These are phyloP conservation scores for Talaromyces sp. DNA, from an alignment of 2,329 filamentous ascomycete species.

Conservation along the genomic window DNA sequence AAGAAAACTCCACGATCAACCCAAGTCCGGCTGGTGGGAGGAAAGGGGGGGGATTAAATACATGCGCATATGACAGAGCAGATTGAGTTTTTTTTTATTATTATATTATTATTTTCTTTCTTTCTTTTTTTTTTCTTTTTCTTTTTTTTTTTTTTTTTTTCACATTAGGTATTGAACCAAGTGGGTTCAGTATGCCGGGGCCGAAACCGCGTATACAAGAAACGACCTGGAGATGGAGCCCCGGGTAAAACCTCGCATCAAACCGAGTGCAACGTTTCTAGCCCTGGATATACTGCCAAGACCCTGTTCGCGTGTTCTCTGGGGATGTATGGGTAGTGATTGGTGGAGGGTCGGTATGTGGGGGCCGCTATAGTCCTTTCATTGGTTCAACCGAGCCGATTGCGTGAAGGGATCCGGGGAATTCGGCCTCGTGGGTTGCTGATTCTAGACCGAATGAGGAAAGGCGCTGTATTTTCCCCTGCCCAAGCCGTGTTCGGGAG, in stretches of 20 bases:
- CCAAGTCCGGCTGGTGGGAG: background rate
- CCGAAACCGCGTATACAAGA: background rate
- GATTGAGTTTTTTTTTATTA: background rate
- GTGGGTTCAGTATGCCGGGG: conserved; percentile 1
- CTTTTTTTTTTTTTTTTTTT: background rate
- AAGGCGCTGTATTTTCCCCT: conserved; percentile 6
- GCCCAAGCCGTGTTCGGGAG: conserved; percentile 16
- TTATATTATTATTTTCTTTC: background rate
- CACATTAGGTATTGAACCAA: background rate
- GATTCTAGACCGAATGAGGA: conserved; percentile 7
- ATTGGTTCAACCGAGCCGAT: conserved; percentile 16
- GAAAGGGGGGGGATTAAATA: conserved; percentile 6
- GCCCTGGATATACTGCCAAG: conserved; percentile 12
- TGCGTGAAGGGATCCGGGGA: conserved; percentile 21
- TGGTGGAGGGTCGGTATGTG: background rate
- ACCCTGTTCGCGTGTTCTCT: conserved; percentile 18
- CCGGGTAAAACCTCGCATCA: conserved; percentile 6
- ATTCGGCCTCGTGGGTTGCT: conserved; percentile 13
- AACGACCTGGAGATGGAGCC: conserved; percentile 1
- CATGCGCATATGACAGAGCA: conserved; percentile 2
- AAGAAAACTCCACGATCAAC: background rate
- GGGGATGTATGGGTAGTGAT: background rate
- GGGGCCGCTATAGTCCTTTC: background rate
- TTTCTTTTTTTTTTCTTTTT: background rate
- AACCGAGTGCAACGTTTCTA: conserved; percentile 14